These are phyloP conservation scores for Phytophthora ramorum DNA, from an alignment of 352 stramenopile species.

Conservation along the genomic window DNA sequence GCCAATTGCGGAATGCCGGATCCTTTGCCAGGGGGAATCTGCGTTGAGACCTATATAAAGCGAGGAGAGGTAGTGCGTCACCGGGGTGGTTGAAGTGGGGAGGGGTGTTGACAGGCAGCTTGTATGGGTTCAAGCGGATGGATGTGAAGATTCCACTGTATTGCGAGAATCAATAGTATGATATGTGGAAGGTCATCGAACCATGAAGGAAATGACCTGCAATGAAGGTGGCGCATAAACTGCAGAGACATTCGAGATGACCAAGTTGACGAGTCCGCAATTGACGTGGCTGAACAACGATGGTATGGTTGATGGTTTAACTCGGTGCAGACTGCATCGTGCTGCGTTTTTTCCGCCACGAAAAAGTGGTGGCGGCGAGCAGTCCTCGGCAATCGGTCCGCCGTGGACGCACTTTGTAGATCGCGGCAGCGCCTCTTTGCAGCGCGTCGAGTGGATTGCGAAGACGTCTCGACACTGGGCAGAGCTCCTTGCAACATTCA, in stretches of 20 bases:
- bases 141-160: neutral
- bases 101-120: constrained; percentile 22
- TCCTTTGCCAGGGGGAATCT: neutral
- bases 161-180: neutral
- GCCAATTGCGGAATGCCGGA: constrained; percentile 29
- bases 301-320: constrained; percentile 7
- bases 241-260: constrained; percentile 14
- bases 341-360: neutral
- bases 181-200: constrained; percentile 1
- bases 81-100: constrained; percentile 12
- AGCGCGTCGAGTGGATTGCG: constrained; percentile 14
- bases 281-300: neutral
- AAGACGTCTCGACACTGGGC: constrained; percentile 16
- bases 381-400: constrained; percentile 27
- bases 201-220: neutral
- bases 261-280: constrained; percentile 15
- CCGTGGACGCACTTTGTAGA: constrained; percentile 29
- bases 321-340: neutral
- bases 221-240: constrained; percentile 24
- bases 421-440: constrained; percentile 25
- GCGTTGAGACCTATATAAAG: constrained; percentile 4
- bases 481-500: neutral
- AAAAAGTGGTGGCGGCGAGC: constrained; percentile 31
- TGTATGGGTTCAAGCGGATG: constrained; percentile 13
- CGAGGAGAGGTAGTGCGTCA: constrained; percentile 8